Conservation (phyloP, 75 land plant genomes). For the Picea sitchensis region DNA sequence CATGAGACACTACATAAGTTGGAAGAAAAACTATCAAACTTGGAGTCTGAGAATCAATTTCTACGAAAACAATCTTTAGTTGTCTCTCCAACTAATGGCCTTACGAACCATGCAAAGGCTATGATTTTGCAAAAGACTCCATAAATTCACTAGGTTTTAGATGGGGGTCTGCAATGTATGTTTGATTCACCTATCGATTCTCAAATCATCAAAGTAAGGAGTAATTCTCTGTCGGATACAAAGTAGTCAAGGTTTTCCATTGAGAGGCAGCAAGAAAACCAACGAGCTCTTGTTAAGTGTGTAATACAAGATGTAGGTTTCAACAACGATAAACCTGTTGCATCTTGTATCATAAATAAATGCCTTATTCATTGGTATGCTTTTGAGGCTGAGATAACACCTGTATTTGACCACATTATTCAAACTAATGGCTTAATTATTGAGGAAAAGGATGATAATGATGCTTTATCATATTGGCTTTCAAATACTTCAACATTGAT, state of each 20-base stretch:
- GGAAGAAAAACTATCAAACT: slow-evolving; percentile 72
- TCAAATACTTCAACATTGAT: slow-evolving; percentile 84
- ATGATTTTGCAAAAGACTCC: slow-evolving; percentile 27
- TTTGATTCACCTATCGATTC: too few species aligned
- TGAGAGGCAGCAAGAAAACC: slow-evolving; percentile 90
- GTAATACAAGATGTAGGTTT: slow-evolving; percentile 89
- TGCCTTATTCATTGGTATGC: slow-evolving; percentile 86
- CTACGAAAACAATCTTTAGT: slow-evolving; percentile 66
- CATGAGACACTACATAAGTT: slow-evolving; percentile 71
- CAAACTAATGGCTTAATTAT: slow-evolving; percentile 75
- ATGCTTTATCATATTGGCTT: slow-evolving; percentile 87
- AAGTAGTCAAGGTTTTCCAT: slow-evolving; percentile 43
- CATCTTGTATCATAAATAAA: slow-evolving; percentile 88
- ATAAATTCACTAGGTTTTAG: too few species aligned
- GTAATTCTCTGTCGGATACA: slow-evolving; percentile 54
- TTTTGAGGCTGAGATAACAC: slow-evolving; percentile 92
- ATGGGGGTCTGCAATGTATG: too few species aligned
- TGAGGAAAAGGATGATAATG: slow-evolving; percentile 68
- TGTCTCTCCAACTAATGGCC: slow-evolving; percentile 47
- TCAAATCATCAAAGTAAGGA: not conserved
- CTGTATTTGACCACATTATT: slow-evolving; percentile 81
- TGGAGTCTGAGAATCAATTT: slow-evolving; percentile 90
- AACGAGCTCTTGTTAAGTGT: slow-evolving; percentile 68
- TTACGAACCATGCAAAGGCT: slow-evolving; percentile 21
- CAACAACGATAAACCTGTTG: slow-evolving; percentile 80